These are phyloP conservation scores for Evernia prunastri DNA, from an alignment of 495 filamentous ascomycete genomes.

Conservation along the genomic window DNA sequence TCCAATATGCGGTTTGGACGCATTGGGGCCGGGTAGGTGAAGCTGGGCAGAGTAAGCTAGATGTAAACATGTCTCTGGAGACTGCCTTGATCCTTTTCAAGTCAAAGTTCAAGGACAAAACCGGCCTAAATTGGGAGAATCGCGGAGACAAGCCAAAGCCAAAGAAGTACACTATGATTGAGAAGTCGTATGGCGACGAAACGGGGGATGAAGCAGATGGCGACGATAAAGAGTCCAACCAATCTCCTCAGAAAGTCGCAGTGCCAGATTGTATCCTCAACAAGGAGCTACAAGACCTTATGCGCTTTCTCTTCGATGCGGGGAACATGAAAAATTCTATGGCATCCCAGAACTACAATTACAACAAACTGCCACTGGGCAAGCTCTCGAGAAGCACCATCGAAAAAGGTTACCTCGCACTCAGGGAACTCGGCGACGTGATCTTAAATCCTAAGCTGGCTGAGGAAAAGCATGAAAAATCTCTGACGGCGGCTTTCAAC, in stretches of 20 bases:
- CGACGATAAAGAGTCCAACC: not conserved
- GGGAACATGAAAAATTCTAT: not conserved
- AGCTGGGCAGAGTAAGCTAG: not conserved
- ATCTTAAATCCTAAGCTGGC: not conserved
- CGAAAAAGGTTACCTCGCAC: not conserved
- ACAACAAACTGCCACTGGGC: not conserved
- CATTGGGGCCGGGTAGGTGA: not conserved
- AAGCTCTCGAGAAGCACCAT: not conserved
- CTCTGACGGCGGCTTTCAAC: not conserved
- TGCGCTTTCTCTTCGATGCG: not conserved
- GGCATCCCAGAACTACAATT: not conserved
- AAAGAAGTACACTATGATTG: not conserved
- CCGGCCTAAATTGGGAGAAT: not conserved
- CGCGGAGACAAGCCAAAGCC: not conserved
- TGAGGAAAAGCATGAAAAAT: not conserved
- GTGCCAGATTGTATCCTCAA: not conserved
- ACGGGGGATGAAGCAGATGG: not conserved
- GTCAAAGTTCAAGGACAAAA: not conserved
- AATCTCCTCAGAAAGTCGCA: not conserved
- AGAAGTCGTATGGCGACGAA: not conserved
- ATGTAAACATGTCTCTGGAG: not conserved
- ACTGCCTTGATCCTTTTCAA: not conserved
- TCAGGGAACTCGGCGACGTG: not conserved
- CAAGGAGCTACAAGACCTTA: not conserved
- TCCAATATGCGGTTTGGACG: not conserved